phyloP scores from a whole-genome alignment of 768 basidiomycete species.

The Lentinula raphanica region DNA sequence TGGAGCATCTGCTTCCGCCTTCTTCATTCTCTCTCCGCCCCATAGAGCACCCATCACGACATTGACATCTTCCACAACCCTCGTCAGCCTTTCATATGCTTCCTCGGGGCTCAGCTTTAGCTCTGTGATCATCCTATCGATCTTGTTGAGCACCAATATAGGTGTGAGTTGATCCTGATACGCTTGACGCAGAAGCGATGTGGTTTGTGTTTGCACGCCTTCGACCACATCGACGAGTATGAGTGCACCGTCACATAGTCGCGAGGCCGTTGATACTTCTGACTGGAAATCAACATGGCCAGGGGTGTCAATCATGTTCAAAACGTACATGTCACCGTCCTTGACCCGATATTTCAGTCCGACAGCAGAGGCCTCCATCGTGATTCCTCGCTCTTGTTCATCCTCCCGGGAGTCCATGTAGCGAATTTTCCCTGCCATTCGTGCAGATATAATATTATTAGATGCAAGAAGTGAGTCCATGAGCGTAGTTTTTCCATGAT shows the following conservation, averaged over 20 bases:
- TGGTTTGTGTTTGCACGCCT: slow-evolving; percentile 98
- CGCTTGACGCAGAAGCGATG: slow-evolving; percentile 91
- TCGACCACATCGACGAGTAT: slow-evolving; percentile 96
- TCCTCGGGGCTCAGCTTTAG: slow-evolving; percentile 87
- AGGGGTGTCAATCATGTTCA: slow-evolving; percentile 98
- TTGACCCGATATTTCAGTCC: slow-evolving; percentile 81
- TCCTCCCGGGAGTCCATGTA: slow-evolving; percentile 96
- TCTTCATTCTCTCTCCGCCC: slow-evolving; percentile 92
- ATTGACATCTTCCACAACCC: slow-evolving; percentile 94
- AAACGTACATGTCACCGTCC: slow-evolving; percentile 62
- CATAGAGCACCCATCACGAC: slow-evolving; percentile 98
- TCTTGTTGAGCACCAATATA: slow-evolving; percentile 93
- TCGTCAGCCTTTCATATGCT: slow-evolving; percentile 90
- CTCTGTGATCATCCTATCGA: slow-evolving; percentile 92
- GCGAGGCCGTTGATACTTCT: slow-evolving; percentile 91
- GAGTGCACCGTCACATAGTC: slow-evolving; percentile 91
- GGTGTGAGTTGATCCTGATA: slow-evolving; percentile 87
- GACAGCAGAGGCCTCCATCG: slow-evolving; percentile 97
- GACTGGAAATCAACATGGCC: slow-evolving; percentile 98
- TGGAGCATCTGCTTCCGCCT: slow-evolving; percentile 60
- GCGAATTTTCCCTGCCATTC: slow-evolving; percentile 94
- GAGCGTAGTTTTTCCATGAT: slow-evolving; percentile 94
- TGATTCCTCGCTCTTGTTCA: slow-evolving; percentile 96
- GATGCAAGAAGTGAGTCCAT: slow-evolving; percentile 95
- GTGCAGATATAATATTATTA: slow-evolving; percentile 92